A percentile compares a stretch with the other conserved stretches of the same genome.
Conservation (phyloP, 192 early-diverging fungal genomes). For the Entrophospora sp. region DNA sequence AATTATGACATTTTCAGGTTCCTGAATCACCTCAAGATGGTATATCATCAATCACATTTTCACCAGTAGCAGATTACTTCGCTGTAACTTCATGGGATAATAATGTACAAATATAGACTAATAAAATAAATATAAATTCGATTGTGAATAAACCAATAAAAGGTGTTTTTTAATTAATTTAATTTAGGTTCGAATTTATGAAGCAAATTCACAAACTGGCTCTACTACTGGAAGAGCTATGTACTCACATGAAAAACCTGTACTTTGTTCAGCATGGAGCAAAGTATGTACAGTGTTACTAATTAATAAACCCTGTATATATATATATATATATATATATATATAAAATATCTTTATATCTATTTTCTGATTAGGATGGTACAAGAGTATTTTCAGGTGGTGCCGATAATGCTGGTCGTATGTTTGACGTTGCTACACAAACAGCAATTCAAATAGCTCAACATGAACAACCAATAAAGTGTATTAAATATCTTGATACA, state of each 20-base stretch:
- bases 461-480: slow-evolving; percentile 85
- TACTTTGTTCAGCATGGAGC: slow-evolving; percentile 76
- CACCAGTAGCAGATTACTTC: slow-evolving; percentile 71
- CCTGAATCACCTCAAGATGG: slow-evolving; percentile 63
- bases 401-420: slow-evolving; percentile 78
- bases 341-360: background rate
- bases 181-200: slow-evolving; percentile 77
- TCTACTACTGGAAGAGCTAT: slow-evolving; percentile 66
- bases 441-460: slow-evolving; percentile 76
- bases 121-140: background rate
- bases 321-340: background rate
- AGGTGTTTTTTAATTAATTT: background rate
- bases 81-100: slow-evolving; percentile 91
- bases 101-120: slow-evolving; percentile 35
- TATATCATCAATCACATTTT: slow-evolving; percentile 74
- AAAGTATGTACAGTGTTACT: slow-evolving; percentile 60
- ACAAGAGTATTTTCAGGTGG: slow-evolving; percentile 83
- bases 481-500: slow-evolving; percentile 67
- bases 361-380: slow-evolving; percentile 64
- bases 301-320: too few relatives aligned
- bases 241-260: slow-evolving; percentile 77
- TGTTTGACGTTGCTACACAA: slow-evolving; percentile 77
- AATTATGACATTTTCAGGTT: slow-evolving; percentile 26
- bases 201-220: slow-evolving; percentile 65
- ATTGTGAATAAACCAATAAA: background rate